A percentile compares a stretch with the other conserved stretches of the same genome.
Evolutionary conservation across 306 rosid species (phyloP).

Genomic region (Inga oerstediana): DNA sequence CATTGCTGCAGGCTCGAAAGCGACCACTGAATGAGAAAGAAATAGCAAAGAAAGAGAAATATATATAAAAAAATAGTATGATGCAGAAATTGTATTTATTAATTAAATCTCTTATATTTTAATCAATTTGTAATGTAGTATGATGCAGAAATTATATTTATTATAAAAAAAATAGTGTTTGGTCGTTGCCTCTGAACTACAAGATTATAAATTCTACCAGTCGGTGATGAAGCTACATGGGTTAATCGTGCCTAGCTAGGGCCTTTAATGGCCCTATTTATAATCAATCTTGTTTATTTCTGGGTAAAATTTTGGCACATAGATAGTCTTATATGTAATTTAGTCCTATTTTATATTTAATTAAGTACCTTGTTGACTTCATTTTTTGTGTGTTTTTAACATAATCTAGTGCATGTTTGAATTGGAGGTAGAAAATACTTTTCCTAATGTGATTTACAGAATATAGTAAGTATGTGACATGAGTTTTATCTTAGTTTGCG

Average conservation of each 20-base stretch:
- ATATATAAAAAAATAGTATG: conserved; percentile 32
- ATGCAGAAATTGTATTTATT: too few species aligned
- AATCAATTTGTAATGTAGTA: too few species aligned
- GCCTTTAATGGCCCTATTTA: neutral
- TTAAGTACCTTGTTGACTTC: neutral
- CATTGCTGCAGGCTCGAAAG: conserved; percentile 72
- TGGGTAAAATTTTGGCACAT: neutral
- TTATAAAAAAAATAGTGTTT: too few species aligned
- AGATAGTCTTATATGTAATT: too few species aligned
- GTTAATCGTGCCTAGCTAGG: neutral
- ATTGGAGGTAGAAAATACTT: too few species aligned
- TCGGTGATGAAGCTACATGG: neutral
- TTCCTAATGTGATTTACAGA: too few species aligned
- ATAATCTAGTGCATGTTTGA: neutral
- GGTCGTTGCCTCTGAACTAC: too few species aligned
- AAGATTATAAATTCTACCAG: neutral
- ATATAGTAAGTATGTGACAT: too few species aligned
- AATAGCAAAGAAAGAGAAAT: conserved; percentile 78
- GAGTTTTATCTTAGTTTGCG: too few species aligned
- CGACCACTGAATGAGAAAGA: conserved; percentile 81
- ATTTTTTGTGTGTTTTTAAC: neutral
- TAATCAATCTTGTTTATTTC: neutral
- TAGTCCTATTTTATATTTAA: neutral
- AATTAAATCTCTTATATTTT: too few species aligned
- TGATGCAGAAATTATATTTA: too few species aligned